phyloP scores from a whole-genome alignment of 225 moss, liverwort and hornwort species.

The Sphagnum tenellum region DNA sequence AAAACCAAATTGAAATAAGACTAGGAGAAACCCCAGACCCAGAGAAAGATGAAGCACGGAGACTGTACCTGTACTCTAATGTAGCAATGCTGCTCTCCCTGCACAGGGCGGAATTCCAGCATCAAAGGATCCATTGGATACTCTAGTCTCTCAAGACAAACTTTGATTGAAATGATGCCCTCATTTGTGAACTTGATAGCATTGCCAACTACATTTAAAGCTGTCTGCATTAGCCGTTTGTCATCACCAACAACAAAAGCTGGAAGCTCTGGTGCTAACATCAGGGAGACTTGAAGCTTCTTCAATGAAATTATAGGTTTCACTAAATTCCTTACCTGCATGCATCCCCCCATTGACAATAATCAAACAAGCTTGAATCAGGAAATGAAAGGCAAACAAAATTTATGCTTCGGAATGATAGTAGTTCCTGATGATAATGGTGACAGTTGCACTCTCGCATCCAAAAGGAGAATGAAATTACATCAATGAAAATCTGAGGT shows the following conservation, averaged over 20 bases:
- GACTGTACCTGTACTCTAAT: conserved; percentile 49
- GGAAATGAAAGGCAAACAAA: too few relatives aligned
- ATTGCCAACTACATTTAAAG: conserved; percentile 63
- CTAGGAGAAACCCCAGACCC: background rate
- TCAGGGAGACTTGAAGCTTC: conserved; percentile 33
- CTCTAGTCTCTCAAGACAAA: conserved; percentile 26
- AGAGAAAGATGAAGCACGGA: background rate
- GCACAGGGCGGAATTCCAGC: conserved; percentile 18
- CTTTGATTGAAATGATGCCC: conserved; percentile 34
- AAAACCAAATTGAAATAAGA: background rate
- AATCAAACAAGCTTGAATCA: too few relatives aligned
- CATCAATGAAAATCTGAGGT: conserved; percentile 2
- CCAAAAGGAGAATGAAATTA: background rate
- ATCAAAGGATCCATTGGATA: conserved; percentile 27
- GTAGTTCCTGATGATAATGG: too few relatives aligned
- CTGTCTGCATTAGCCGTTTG: conserved; percentile 50
- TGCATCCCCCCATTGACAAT: too few relatives aligned
- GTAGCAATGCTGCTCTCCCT: conserved; percentile 38
- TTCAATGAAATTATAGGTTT: conserved; percentile 49
- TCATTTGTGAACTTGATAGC: conserved; percentile 68
- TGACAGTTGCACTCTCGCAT: too few relatives aligned
- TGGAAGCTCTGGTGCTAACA: conserved; percentile 33
- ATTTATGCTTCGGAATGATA: too few relatives aligned
- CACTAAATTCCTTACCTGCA: conserved; percentile 54
- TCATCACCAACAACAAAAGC: conserved; percentile 60